Evolutionary conservation across 805 yeast species (phyloP), one percentile per base, ranked within the genome.

Genomic region (Yamadazyma phyllophila): DNA sequence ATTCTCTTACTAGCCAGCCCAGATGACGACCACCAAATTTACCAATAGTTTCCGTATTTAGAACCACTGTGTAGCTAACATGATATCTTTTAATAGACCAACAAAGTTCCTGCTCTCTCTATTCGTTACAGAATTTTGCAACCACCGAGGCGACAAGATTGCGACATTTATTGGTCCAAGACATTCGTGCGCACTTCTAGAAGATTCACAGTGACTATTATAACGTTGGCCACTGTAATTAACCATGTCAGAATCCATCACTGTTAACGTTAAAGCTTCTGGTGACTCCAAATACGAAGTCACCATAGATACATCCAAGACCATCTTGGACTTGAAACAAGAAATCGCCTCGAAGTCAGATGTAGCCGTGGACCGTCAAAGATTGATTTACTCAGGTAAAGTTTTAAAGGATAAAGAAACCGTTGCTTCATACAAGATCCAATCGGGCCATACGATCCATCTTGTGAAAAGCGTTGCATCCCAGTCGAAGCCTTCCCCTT

Each of bases 301-400:
- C 41, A 60, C 74, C 4, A 76, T 87, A 26, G 71, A 77, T 14
- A 63, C 80, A 0, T 53, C 76, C 12, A 62, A 74, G 37, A 81
- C 91, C 1, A 81, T 92, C 29, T 68, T 72, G 16, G 86, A 83
- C 49, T 74, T 92, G 53, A 92, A 92, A 66, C 76, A 74, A 31
- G 71, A 71, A 53, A 73, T 92, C 42, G 82, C 82, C 20, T 69
- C 72, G 15, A 77, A 73, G 48, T 67, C 90, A 5, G 83, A 80
- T 16, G 73, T 90, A 36, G 84, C 96, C 4, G 81, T 80, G 1
- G 85, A 76, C n/a, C 79, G 85, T 49, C 98, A 91, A 67, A 77
- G 98, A 48, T 76, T 92, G 61, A 91, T 92, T 59, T 92, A 87
- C 69, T 87, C 97, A 2, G 99, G 99, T 34, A 85, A 92, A 55